These are phyloP conservation scores for Phytopythium chamaehyphon DNA, from an alignment of 352 stramenopile species.

Conservation along the genomic window DNA sequence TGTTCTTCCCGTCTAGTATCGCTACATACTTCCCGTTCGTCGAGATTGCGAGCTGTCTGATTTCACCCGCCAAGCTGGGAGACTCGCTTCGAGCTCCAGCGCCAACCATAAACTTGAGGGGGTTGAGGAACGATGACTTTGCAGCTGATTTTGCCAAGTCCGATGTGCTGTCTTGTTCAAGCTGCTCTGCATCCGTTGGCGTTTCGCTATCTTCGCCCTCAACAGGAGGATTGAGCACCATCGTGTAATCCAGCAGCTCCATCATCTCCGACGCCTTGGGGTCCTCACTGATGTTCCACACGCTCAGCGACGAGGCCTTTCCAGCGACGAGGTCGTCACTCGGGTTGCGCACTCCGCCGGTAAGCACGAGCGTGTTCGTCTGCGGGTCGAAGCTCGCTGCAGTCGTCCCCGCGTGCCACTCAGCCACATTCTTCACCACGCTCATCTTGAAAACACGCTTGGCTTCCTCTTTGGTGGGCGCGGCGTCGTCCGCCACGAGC, in stretches of 20 bases:
- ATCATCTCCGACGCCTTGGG: conserved; percentile 32
- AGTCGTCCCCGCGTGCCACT: conserved; percentile 59
- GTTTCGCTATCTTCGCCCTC: background rate
- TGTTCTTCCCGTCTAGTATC: conserved; percentile 44
- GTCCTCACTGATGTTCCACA: conserved; percentile 41
- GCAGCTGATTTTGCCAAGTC: background rate
- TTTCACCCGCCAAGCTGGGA: conserved; percentile 23
- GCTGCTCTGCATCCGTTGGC: background rate
- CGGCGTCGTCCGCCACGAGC: conserved; percentile 18
- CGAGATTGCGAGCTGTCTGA: conserved; percentile 39
- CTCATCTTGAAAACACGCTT: conserved; percentile 31
- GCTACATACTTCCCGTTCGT: conserved; percentile 44
- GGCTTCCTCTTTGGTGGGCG: conserved; percentile 4
- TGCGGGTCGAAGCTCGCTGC: conserved; percentile 33
- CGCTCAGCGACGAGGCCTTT: conserved; percentile 56
- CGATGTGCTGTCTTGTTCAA: too few species aligned
- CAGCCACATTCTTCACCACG: conserved; percentile 33
- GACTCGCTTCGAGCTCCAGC: conserved; percentile 8
- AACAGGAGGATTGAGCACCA: conserved; percentile 36
- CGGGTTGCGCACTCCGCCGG: conserved; percentile 45
- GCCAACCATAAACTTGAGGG: conserved; percentile 40
- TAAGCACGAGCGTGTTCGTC: conserved; percentile 45
- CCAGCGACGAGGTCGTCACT: conserved; percentile 44
- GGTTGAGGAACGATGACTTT: conserved; percentile 23
- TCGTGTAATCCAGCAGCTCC: conserved; percentile 67